phyloP scores from a whole-genome alignment of 805 yeast species.

The Wickerhamiella qilinensis region DNA sequence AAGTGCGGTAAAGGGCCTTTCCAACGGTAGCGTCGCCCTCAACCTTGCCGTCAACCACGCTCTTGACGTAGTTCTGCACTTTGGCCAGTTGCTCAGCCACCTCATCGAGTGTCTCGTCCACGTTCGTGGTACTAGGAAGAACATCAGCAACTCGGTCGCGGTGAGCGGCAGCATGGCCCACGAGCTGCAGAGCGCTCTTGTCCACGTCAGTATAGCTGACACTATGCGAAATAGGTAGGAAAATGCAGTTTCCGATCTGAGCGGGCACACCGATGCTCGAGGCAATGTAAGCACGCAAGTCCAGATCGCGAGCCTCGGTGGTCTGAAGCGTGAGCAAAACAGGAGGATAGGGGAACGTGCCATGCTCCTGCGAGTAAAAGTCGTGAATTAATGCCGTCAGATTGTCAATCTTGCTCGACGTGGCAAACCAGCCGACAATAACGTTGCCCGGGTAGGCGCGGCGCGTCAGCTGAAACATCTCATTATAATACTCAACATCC shows the following conservation, averaged over 20 bases:
- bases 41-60: constrained; percentile 12
- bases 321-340: constrained; percentile 61
- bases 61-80: constrained; percentile 22
- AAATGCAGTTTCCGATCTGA: constrained; percentile 35
- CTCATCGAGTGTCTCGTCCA: constrained; percentile 23
- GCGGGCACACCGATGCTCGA: constrained; percentile 49
- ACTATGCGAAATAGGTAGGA: constrained; percentile 59
- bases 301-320: constrained; percentile 30
- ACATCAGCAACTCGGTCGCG: constrained; percentile 20
- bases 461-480: constrained; percentile 54
- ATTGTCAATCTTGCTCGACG: constrained; percentile 43
- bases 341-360: constrained; percentile 62
- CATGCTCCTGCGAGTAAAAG: constrained; percentile 54
- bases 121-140: constrained; percentile 19
- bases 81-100: constrained; percentile 25
- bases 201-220: constrained; percentile 44
- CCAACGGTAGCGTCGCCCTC: constrained; percentile 34
- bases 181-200: constrained; percentile 21
- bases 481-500: constrained; percentile 59
- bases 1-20: constrained; percentile 38
- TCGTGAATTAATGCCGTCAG: constrained; percentile 68
- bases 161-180: constrained; percentile 20
- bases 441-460: constrained; percentile 63
- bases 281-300: constrained; percentile 61
- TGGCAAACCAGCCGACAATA: constrained; percentile 71